Base-by-base conservation (phyloP, 345 rosid genomes). In the Euphorbia tirucalli region DNA sequence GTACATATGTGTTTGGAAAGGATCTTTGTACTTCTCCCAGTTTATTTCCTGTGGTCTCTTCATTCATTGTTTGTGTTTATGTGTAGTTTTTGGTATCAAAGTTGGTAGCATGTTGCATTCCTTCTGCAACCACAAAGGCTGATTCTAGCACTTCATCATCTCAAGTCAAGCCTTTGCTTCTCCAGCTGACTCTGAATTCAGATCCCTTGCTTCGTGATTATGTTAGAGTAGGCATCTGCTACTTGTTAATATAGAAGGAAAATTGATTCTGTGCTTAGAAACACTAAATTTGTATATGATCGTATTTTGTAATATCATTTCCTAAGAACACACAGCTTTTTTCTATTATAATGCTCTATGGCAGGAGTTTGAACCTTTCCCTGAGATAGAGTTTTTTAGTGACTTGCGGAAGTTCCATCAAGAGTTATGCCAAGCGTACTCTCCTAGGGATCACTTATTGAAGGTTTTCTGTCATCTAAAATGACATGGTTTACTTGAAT, bases 361-460 rank as follows among this genome's bases (percentile, higher is more conserved):
- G 39, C 80, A 94, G 98, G 98, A 92, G 65, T 77, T 94, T 75
- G 98, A 90, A 76, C 86, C 95, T 43, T 89, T 94, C 61, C 98
- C 98, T 6, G 89, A 90, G 73, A 77, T 79, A 56, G 88, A 81
- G 67, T 74, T 78, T 61, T 92, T 94, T 72, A 80, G 79, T 72
- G 83, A 71, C 81, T 73, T 94, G 71, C 85, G 85, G 57, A 81
- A 76, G 61, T 90, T 87, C 74, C 93, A 92, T 70, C 79, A 81
- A 69, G 88, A 79, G 62, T 71, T 83, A 78, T 90, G 90, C 76
- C 74, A 56, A 74, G 82, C 77, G 10, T 92, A 87, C 81, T 90
- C 96, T 30, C 85, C 83, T n/a, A 87, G 88, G 72, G 93, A 85
- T 73, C 98, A 94, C 87, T 81, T 94, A 73, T 75, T 94, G 82